phyloP scores from a whole-genome alignment of 768 basidiomycete species.

The Guyanaporus albipodus region DNA sequence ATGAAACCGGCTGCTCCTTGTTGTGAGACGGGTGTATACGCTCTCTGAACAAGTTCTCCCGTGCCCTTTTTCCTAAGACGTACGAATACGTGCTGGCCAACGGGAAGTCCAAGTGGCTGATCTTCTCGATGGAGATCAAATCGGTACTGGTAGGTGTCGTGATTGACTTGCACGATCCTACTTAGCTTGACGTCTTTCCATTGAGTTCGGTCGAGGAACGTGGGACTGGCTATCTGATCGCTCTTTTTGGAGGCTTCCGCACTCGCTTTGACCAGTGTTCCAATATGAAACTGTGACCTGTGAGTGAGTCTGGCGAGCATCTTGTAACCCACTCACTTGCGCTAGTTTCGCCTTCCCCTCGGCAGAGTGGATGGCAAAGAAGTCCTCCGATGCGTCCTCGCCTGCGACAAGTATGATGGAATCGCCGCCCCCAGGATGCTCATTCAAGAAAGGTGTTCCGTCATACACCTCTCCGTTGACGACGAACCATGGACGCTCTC shows the following conservation, averaged over 20 bases:
- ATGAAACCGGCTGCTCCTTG: conserved; percentile 41
- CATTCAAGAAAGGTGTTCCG: conserved; percentile 45
- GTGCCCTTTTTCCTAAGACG: conserved; percentile 39
- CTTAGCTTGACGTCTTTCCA: conserved; percentile 48
- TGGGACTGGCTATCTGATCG: conserved; percentile 6
- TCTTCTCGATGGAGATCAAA: conserved; percentile 41
- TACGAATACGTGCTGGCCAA: conserved; percentile 59
- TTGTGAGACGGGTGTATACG: conserved; percentile 57
- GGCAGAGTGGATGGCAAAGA: conserved; percentile 58
- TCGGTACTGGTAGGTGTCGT: conserved; percentile 47
- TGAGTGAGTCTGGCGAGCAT: conserved; percentile 5
- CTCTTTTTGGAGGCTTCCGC: neutral
- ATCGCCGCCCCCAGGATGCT: conserved; percentile 57
- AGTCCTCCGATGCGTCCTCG: conserved; percentile 60
- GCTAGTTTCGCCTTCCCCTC: conserved; percentile 45
- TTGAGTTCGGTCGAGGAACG: conserved; percentile 42
- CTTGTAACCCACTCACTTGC: conserved; percentile 26
- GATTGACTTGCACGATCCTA: conserved; percentile 38
- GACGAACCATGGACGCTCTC: conserved; percentile 46
- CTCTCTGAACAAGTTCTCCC: conserved; percentile 49
- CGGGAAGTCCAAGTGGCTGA: conserved; percentile 48
- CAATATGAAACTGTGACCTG: conserved; percentile 41
- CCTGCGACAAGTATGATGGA: conserved; percentile 55
- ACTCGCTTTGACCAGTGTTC: conserved; percentile 35
- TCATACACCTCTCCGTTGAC: conserved; percentile 56